A percentile compares a stretch with the other conserved stretches of the same genome.
phyloP scores from a whole-genome alignment of 2,329 filamentous ascomycete genomes.

The Beauveria sp. region DNA sequence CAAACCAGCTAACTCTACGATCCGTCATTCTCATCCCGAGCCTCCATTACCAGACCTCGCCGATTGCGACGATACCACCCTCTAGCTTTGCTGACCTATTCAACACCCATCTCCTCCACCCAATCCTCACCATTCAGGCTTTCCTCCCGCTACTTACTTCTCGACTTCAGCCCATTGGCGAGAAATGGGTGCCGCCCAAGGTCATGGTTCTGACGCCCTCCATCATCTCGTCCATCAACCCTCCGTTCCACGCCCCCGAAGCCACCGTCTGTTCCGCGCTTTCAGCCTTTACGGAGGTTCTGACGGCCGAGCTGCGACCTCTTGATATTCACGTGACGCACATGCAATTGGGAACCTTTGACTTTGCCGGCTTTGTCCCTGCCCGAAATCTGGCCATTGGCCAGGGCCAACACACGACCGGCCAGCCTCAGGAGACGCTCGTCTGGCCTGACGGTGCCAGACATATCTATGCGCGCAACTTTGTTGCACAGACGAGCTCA shows the following conservation, averaged over 20 bases:
- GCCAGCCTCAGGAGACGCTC: constrained; percentile 40
- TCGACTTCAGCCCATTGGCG: constrained; percentile 45
- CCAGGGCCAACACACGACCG: constrained; percentile 33
- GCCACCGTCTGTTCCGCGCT: constrained; percentile 78
- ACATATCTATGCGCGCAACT: constrained; percentile 56
- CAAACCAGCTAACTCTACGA: constrained; percentile 68
- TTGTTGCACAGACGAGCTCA: constrained; percentile 45
- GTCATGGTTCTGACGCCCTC: constrained; percentile 72
- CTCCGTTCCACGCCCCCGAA: constrained; percentile 78
- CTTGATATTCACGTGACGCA: constrained; percentile 75
- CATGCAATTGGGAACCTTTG: constrained; percentile 85
- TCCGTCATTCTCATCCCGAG: constrained; percentile 80
- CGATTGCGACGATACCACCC: constrained; percentile 76
- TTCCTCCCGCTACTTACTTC: constrained; percentile 74
- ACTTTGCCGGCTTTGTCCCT: constrained; percentile 62
- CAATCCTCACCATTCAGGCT: constrained; percentile 79
- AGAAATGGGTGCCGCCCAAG: constrained; percentile 50
- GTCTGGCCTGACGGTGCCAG: constrained; percentile 57
- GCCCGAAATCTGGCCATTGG: constrained; percentile 25
- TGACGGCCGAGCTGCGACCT: constrained; percentile 70
- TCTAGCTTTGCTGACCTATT: constrained; percentile 83
- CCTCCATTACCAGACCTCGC: constrained; percentile 70
- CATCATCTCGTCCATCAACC: constrained; percentile 71
- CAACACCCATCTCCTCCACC: constrained; percentile 85
- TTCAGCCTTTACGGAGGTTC: constrained; percentile 74